Percentiles rank a stretch among this genome's conserved stretches.
Conservation (phyloP, 2,329 filamentous ascomycete genomes). For the Diaporthe ampelina region DNA sequence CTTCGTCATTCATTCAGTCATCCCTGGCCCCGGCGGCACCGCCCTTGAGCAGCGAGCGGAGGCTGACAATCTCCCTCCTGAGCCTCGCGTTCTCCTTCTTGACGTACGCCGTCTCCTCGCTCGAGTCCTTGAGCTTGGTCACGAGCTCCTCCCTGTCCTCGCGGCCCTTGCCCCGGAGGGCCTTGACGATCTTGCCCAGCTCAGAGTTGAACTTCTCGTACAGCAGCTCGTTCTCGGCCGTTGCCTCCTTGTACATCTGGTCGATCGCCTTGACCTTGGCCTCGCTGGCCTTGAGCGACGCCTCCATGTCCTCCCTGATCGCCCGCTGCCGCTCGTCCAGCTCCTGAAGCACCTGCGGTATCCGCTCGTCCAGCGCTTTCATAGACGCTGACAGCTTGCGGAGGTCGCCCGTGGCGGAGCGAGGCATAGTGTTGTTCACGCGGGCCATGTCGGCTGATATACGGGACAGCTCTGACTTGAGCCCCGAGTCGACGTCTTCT, state of each 20-base stretch:
- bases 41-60: conserved; percentile 69
- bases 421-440: conserved; percentile 59
- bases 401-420: conserved; percentile 57
- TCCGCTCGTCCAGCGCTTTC: conserved; percentile 74
- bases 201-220: conserved; percentile 96
- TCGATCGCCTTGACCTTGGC: conserved; percentile 86
- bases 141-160: conserved; percentile 86
- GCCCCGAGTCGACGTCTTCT: conserved; percentile 75
- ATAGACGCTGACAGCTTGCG: conserved; percentile 70
- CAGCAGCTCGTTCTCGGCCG: conserved; percentile 91
- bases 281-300: conserved; percentile 80
- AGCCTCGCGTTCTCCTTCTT: conserved; percentile 90
- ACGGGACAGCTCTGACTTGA: conserved; percentile 82
- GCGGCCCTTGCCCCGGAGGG: conserved; percentile 78
- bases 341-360: conserved; percentile 72
- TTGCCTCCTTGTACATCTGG: conserved; percentile 88
- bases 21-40: conserved; percentile 44
- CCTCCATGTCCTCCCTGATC: conserved; percentile 80
- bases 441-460: conserved; percentile 85
- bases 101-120: conserved; percentile 82
- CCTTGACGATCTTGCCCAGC: conserved; percentile 84
- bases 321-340: conserved; percentile 72
- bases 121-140: conserved; percentile 76
- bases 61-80: conserved; percentile 84
- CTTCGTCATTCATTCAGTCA: conserved; percentile 33